Evolutionary conservation across 352 stramenopile genomes (phyloP).

Genomic region (Blastocystis hominis): DNA sequence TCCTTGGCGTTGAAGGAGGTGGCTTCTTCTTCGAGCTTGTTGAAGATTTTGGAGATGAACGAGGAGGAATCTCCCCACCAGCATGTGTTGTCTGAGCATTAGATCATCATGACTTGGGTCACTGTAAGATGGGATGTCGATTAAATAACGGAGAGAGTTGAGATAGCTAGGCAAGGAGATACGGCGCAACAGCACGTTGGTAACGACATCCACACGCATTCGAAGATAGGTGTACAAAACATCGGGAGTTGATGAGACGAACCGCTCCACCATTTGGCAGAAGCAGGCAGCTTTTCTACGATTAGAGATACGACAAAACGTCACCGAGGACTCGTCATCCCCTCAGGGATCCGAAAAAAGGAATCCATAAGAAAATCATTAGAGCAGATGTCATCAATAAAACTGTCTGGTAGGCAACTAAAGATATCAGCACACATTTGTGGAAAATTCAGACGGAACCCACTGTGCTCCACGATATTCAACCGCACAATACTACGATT

Average conservation of each 20-base stretch:
- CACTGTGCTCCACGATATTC: not conserved
- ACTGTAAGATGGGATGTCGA: slow-evolving; percentile 5
- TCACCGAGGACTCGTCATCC: not conserved
- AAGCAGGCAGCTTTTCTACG: slow-evolving; percentile 25
- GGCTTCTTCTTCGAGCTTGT: not conserved
- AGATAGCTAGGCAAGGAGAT: slow-evolving; percentile 45
- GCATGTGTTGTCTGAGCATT: not conserved
- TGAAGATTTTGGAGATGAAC: not conserved
- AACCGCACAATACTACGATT: not conserved
- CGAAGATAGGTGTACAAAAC: slow-evolving; percentile 17
- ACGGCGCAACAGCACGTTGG: not conserved
- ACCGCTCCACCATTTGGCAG: slow-evolving; percentile 22
- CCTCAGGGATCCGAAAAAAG: slow-evolving; percentile 14
- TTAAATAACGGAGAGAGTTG: slow-evolving; percentile 30
- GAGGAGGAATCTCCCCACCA: slow-evolving; percentile 33
- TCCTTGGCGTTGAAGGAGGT: slow-evolving; percentile 44
- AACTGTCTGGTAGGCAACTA: slow-evolving; percentile 8
- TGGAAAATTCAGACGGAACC: not conserved
- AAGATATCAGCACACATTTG: slow-evolving; percentile 45
- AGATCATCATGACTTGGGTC: not conserved
- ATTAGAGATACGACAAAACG: not conserved
- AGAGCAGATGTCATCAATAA: slow-evolving; percentile 43
- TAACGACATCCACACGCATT: not conserved
- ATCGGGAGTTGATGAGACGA: not conserved
- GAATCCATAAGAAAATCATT: slow-evolving; percentile 46